A percentile compares a stretch with the other conserved stretches of the same genome.
Conservation (phyloP, 768 basidiomycete species). For the Lactarius sanguifluus region DNA sequence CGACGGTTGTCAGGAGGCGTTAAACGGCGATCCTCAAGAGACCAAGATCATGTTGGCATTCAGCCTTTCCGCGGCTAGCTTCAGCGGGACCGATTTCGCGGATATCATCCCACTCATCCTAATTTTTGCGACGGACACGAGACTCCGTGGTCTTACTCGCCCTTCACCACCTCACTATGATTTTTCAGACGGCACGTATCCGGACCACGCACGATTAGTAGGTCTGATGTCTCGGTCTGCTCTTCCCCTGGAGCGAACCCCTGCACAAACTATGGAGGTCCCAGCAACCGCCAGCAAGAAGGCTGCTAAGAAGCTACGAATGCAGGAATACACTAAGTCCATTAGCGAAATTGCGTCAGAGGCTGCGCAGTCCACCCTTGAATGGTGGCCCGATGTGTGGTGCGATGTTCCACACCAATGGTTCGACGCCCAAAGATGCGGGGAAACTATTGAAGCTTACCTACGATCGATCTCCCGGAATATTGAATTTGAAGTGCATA, state of each 20-base stretch:
- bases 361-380: conserved; percentile 28
- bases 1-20: not conserved
- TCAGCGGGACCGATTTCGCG: not conserved
- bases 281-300: not conserved
- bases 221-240: not conserved
- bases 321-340: not conserved
- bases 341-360: not conserved
- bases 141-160: not conserved
- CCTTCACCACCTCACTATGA: not conserved
- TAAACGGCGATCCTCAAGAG: not conserved
- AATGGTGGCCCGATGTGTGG: not conserved
- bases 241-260: not conserved
- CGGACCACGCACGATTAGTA: not conserved
- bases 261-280: not conserved
- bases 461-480: conserved; percentile 2
- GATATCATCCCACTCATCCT: not conserved
- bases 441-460: not conserved
- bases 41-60: conserved; percentile 3
- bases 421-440: not conserved
- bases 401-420: not conserved
- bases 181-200: not conserved
- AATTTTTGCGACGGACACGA: conserved; percentile 6
- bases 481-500: not conserved
- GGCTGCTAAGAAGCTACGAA: not conserved
- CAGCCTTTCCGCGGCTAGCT: conserved; percentile 8